These are phyloP conservation scores for Pseudogymnoascus sp. DNA, from an alignment of 2,329 filamentous ascomycete genomes.

Conservation along the genomic window DNA sequence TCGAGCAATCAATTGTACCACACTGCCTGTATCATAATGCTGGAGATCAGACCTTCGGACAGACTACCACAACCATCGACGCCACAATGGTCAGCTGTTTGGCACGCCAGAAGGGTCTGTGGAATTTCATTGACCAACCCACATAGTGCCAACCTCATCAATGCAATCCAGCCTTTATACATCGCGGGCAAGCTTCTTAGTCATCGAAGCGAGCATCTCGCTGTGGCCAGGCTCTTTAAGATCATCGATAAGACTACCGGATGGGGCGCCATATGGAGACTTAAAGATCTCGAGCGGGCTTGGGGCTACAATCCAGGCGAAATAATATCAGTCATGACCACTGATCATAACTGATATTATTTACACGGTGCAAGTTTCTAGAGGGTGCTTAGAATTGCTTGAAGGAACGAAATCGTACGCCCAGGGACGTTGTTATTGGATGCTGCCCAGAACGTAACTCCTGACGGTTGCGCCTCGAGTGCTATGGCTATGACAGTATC, in stretches of 20 bases:
- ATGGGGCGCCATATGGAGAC: constrained; percentile 46
- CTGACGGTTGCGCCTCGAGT: constrained; percentile 9
- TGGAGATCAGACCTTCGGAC: constrained; percentile 34
- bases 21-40: constrained; percentile 44
- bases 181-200: constrained; percentile 46
- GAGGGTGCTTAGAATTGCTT: constrained; percentile 11
- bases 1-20: constrained; percentile 51
- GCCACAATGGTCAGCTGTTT: constrained; percentile 33
- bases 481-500: constrained; percentile 15
- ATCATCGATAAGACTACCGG: constrained; percentile 44
- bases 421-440: constrained; percentile 2
- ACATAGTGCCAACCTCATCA: constrained; percentile 47
- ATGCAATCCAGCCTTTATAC: constrained; percentile 50
- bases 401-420: constrained; percentile 10
- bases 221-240: constrained; percentile 37
- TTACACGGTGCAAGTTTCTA: not conserved
- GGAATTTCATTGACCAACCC: constrained; percentile 48
- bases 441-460: constrained; percentile 13
- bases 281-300: constrained; percentile 37
- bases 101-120: constrained; percentile 48
- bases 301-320: constrained; percentile 16
- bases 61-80: constrained; percentile 18
- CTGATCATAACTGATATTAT: not conserved
- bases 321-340: not conserved
- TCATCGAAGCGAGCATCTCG: constrained; percentile 36